Conservation (phyloP, 2,329 filamentous ascomycete genomes). For the Fusarium hainanense region DNA sequence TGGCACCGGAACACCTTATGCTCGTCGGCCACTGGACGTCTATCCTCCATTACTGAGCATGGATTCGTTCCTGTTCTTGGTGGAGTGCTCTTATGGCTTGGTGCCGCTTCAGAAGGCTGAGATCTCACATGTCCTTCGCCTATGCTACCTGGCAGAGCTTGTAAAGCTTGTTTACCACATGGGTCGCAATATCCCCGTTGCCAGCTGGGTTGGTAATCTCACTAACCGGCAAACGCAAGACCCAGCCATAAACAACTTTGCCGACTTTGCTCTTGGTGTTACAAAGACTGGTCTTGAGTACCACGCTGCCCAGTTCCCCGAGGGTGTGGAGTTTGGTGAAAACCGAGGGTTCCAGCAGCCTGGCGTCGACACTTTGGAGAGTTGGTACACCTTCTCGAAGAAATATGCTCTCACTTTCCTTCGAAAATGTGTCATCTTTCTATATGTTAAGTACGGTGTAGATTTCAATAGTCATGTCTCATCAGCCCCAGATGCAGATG, state of each 20-base stretch:
- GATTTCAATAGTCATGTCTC: slow-evolving; percentile 81
- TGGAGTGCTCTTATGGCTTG: slow-evolving; percentile 79
- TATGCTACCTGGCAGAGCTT: slow-evolving; percentile 93
- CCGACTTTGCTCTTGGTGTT: slow-evolving; percentile 63
- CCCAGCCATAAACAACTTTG: slow-evolving; percentile 64
- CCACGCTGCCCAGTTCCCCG: slow-evolving; percentile 48
- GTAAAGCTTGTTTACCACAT: slow-evolving; percentile 79
- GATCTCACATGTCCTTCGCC: slow-evolving; percentile 79
- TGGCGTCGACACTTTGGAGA: slow-evolving; percentile 63
- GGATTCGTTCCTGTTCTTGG: slow-evolving; percentile 83
- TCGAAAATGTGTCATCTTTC: slow-evolving; percentile 83
- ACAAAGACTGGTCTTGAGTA: slow-evolving; percentile 58
- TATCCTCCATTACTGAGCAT: slow-evolving; percentile 71
- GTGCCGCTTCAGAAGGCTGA: slow-evolving; percentile 76
- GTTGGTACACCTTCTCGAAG: slow-evolving; percentile 71
- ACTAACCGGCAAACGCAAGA: slow-evolving; percentile 57
- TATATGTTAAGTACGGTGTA: slow-evolving; percentile 89
- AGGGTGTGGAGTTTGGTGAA: slow-evolving; percentile 44
- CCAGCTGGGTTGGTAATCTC: slow-evolving; percentile 61
- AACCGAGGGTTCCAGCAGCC: slow-evolving; percentile 66
- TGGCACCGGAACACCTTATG: slow-evolving; percentile 55
- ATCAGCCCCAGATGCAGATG: slow-evolving; percentile 72
- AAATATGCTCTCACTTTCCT: slow-evolving; percentile 92
- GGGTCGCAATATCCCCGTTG: slow-evolving; percentile 63
- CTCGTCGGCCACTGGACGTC: slow-evolving; percentile 57